Conservation (phyloP, 768 basidiomycete genomes). For the Podaxis pistillaris region DNA sequence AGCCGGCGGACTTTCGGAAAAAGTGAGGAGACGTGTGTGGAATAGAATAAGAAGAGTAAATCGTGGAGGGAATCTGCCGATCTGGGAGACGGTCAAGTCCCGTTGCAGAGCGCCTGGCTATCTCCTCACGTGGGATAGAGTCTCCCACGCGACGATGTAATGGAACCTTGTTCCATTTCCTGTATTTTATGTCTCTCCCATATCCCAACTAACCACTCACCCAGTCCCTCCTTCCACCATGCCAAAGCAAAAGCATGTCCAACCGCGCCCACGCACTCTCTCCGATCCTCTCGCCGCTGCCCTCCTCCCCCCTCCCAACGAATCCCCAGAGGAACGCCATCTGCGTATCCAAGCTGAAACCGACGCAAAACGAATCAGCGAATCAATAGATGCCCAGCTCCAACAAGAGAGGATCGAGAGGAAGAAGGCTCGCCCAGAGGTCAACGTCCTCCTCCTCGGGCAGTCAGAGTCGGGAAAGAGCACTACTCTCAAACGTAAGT, state of each 20-base stretch:
- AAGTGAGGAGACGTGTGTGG: background rate
- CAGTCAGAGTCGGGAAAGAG: constrained; percentile 92
- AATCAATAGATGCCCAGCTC: constrained; percentile 79
- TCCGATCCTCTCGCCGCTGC: constrained; percentile 73
- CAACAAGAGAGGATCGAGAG: constrained; percentile 59
- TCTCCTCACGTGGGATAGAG: constrained; percentile 8
- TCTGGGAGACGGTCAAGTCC: background rate
- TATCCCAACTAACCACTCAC: constrained; percentile 21
- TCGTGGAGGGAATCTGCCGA: constrained; percentile 6
- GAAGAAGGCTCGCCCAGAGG: constrained; percentile 58
- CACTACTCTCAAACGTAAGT: constrained; percentile 86
- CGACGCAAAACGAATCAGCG: constrained; percentile 72
- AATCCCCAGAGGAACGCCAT: constrained; percentile 67
- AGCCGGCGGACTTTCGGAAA: constrained; percentile 14
- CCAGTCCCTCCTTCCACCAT: constrained; percentile 30
- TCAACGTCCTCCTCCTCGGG: constrained; percentile 78
- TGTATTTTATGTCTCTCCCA: constrained; percentile 13
- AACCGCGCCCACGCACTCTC: constrained; percentile 36
- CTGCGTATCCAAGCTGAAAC: constrained; percentile 61
- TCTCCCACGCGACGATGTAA: constrained; percentile 5
- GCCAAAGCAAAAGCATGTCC: constrained; percentile 36
- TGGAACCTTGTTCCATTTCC: background rate
- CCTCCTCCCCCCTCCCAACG: constrained; percentile 69
- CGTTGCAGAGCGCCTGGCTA: background rate
- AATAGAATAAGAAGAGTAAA: background rate